Conservation (phyloP, 345 rosid species). For the Cardamine occulta region DNA sequence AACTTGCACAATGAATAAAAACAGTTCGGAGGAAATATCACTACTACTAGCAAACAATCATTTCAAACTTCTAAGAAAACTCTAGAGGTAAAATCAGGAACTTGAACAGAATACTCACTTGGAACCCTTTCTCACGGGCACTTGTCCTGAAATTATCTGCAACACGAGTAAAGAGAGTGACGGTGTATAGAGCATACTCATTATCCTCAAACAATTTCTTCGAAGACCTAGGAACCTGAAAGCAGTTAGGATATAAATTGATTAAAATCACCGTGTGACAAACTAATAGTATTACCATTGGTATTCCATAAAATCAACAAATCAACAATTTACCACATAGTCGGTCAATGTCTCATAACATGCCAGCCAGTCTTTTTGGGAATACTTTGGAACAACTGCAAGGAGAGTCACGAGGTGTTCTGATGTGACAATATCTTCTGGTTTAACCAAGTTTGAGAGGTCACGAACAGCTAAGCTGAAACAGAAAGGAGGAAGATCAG, state of each 20-base stretch:
- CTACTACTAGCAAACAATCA: slow-evolving; percentile 8
- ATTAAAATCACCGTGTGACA: not conserved
- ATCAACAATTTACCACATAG: slow-evolving; percentile 72
- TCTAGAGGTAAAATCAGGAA: slow-evolving; percentile 2
- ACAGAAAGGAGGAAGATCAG: slow-evolving; percentile 33
- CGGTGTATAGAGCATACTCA: slow-evolving; percentile 96
- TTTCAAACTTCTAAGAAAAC: not conserved
- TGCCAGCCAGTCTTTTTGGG: slow-evolving; percentile 98
- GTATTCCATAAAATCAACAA: slow-evolving; percentile 9
- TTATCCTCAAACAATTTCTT: slow-evolving; percentile 92
- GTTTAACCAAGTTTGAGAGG: slow-evolving; percentile 89
- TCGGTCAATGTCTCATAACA: slow-evolving; percentile 88
- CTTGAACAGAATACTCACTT: slow-evolving; percentile 62
- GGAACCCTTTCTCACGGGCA: slow-evolving; percentile 89
- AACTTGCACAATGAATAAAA: not conserved
- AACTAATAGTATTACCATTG: not conserved
- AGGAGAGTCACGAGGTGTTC: slow-evolving; percentile 90
- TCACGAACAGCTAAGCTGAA: slow-evolving; percentile 99
- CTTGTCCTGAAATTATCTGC: slow-evolving; percentile 85
- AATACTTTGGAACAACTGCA: slow-evolving; percentile 87
- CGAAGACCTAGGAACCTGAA: slow-evolving; percentile 98
- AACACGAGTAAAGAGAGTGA: slow-evolving; percentile 80
- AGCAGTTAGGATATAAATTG: slow-evolving; percentile 20
- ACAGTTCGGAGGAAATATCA: not conserved
- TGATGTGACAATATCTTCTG: slow-evolving; percentile 79